Percentiles rank a stretch among this genome's conserved stretches.
These are phyloP conservation scores for Dictyostelium firmibasis DNA, from an alignment of 78 protist genomes.

Conservation along the genomic window DNA sequence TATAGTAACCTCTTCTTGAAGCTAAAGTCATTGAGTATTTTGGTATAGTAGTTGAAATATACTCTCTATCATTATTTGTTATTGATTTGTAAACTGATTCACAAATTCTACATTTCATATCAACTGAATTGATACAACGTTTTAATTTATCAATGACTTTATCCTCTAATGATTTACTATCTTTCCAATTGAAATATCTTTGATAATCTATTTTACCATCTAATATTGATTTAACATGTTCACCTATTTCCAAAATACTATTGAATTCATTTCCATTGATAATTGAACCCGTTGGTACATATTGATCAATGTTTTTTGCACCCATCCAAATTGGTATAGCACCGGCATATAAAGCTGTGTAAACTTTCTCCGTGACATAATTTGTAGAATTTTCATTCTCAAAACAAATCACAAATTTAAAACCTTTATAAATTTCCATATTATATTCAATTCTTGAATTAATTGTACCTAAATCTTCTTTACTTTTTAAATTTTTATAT, in stretches of 20 bases:
- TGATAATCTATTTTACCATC: neutral
- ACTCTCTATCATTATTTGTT: neutral
- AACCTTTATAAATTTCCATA: neutral
- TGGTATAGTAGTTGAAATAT: neutral
- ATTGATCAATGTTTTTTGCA: constrained; percentile 8
- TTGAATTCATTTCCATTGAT: neutral
- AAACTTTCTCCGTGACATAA: constrained; percentile 58
- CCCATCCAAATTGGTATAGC: constrained; percentile 71
- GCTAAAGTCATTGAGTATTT: neutral
- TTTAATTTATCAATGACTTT: constrained; percentile 35
- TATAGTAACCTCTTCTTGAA: neutral
- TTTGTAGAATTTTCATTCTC: constrained; percentile 66
- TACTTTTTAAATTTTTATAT: neutral
- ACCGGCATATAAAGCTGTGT: constrained; percentile 37
- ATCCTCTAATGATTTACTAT: neutral
- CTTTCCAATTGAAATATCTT: constrained; percentile 47
- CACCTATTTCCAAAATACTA: neutral
- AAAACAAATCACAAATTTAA: constrained; percentile 44
- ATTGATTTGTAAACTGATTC: neutral
- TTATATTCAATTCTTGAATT: constrained; percentile 27
- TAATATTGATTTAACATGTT: neutral
- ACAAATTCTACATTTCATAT: constrained; percentile 24
- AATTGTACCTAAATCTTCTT: neutral
- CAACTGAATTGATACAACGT: neutral
- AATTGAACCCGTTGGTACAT: constrained; percentile 41